Base-by-base conservation (phyloP, 2,329 filamentous ascomycete species). In the Lecanosticta acicola region DNA sequence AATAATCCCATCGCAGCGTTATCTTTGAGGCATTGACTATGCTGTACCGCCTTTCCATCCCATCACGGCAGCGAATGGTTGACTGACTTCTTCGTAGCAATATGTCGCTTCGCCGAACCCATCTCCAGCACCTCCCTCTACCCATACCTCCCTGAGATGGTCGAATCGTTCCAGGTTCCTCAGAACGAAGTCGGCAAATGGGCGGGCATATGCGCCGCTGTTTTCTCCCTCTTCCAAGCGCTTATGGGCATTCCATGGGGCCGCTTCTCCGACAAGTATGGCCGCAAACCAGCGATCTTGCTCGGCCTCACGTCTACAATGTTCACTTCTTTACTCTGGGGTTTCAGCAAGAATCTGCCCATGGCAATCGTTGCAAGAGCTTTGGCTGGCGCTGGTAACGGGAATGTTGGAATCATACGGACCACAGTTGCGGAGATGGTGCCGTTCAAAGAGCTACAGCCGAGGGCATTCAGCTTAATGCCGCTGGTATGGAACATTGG, bases 121-220 rank as follows among this genome's bases (percentile, higher is more conserved):
- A 89, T 96, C 58, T 87, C 90, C 43, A 78, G 94, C 53, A 95
- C 89, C 2, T 91, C 87, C 63, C 90, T 95, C 66, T 94, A 91
- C 60, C 90, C 90, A 10, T 96, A 96, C 83, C 57, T 94, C 79
- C 48, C 90, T 83, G 85, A 90, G 67, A 93, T 94, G 85, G 85
- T 94, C 46, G 77, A 83, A 57, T 84, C 81, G 62, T 88, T 94
- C 53, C 81, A 84, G 8, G 73, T 94, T 13, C 74, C 78, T 5
- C 76, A 81, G 54, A 78, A 84, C 56, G 75, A 87, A 36, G 78
- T 94, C 18, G 85, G 86, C 34, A 84, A 82, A 69, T 94, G 91
- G 70, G 85, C 90, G 17, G 90, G 90, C 41, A 79, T 94, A 62
- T 87, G 93, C 56, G 90, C 87, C 4, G 83, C 88, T 57, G 86